Conservation (phyloP, 192 early-diverging fungal genomes). For the Entomortierella parvispora region DNA sequence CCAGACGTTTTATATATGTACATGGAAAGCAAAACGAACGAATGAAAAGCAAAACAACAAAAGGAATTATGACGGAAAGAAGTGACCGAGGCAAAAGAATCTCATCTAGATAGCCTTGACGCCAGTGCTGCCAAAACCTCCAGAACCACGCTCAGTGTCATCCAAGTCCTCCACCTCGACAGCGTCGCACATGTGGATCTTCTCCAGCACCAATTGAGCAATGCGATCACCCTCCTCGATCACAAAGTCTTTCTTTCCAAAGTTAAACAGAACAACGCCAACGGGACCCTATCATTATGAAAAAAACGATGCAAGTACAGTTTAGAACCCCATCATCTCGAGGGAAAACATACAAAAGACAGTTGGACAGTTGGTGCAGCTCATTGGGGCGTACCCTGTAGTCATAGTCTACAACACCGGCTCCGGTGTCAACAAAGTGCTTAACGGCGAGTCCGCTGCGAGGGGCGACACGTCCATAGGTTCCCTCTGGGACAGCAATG, state of each 20-base stretch:
- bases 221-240: constrained; percentile 93
- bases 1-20: neutral
- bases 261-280: constrained; percentile 91
- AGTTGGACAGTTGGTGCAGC: too few species aligned
- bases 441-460: constrained; percentile 92
- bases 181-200: constrained; percentile 82
- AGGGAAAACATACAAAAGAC: neutral
- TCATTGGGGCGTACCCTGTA: constrained; percentile 39
- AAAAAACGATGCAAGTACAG: neutral
- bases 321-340: neutral
- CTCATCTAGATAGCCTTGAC: constrained; percentile 36
- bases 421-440: constrained; percentile 88
- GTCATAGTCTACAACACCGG: constrained; percentile 93
- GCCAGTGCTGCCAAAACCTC: constrained; percentile 81
- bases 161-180: constrained; percentile 76
- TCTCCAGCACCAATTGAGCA: constrained; percentile 95
- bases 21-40: constrained; percentile 3
- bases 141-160: constrained; percentile 65
- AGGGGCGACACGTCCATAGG: constrained; percentile 96
- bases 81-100: neutral
- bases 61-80: neutral
- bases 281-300: constrained; percentile 66
- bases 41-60: neutral
- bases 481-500: constrained; percentile 85
- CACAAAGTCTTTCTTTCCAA: constrained; percentile 73